A percentile compares a stretch with the other conserved stretches of the same genome.
These are phyloP conservation scores for Soucietia sequanensis DNA, from an alignment of 805 yeast species.

Conservation along the genomic window DNA sequence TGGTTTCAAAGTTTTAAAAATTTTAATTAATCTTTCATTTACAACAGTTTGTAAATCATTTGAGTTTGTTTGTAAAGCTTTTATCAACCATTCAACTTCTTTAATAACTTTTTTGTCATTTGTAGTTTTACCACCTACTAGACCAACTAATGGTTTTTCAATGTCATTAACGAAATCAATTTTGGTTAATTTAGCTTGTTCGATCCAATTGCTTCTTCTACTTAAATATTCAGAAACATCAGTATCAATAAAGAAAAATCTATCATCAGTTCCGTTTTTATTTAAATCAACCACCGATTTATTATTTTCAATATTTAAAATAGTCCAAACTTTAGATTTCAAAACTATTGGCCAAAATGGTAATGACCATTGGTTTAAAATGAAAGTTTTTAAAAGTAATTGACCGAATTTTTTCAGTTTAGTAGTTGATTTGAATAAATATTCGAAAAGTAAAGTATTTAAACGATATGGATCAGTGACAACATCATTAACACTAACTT, in stretches of 20 bases:
- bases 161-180: conserved; percentile 48
- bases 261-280: conserved; percentile 25
- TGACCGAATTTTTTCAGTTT: conserved; percentile 55
- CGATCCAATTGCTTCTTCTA: conserved; percentile 45
- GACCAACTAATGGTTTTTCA: conserved; percentile 56
- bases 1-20: conserved; percentile 55
- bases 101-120: conserved; percentile 52
- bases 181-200: conserved; percentile 46
- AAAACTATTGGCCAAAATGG: conserved; percentile 38
- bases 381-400: conserved; percentile 54
- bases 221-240: conserved; percentile 27
- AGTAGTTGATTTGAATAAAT: conserved; percentile 43
- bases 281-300: not conserved
- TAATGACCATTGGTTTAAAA: conserved; percentile 64
- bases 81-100: conserved; percentile 61
- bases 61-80: conserved; percentile 45
- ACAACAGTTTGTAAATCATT: conserved; percentile 42
- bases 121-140: conserved; percentile 46
- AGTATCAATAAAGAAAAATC: conserved; percentile 27
- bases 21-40: conserved; percentile 47
- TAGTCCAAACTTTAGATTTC: conserved; percentile 45
- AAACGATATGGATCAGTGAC: conserved; percentile 27
- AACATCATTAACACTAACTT: conserved; percentile 23
- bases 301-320: conserved; percentile 21
- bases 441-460: conserved; percentile 21